Evolutionary conservation across 805 yeast genomes (phyloP).

Genomic region (Lachancea sp.): DNA sequence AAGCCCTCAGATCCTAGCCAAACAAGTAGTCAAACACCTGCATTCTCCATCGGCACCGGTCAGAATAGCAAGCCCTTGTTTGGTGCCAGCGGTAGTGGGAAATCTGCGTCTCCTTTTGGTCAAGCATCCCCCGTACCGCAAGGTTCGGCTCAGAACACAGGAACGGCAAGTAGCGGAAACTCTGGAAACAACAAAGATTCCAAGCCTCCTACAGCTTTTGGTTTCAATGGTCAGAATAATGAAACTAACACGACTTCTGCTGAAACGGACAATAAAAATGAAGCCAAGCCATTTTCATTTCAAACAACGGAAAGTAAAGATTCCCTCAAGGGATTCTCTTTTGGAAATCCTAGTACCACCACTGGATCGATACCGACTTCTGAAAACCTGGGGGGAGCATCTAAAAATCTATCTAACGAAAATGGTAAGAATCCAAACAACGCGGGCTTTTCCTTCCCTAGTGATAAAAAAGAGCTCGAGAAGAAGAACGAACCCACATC

Average conservation of each 20-base stretch:
- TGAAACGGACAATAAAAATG: neutral
- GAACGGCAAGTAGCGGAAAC: neutral
- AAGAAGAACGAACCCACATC: conserved; percentile 13
- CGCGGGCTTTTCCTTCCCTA: neutral
- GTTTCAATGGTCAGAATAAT: neutral
- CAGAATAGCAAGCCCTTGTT: conserved; percentile 1
- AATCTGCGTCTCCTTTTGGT: conserved; percentile 18
- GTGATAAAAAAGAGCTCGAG: neutral
- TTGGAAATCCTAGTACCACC: conserved; percentile 3
- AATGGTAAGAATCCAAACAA: neutral
- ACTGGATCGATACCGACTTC: neutral
- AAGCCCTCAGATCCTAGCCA: neutral
- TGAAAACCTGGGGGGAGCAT: neutral
- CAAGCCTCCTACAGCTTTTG: neutral
- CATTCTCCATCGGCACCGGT: conserved; percentile 10
- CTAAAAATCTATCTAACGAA: conserved; percentile 5
- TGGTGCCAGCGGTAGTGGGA: conserved; percentile 2
- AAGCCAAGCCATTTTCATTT: conserved; percentile 6
- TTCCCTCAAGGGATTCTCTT: conserved; percentile 11
- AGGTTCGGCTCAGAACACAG: conserved; percentile 9
- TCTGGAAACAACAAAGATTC: neutral
- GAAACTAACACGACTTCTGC: neutral
- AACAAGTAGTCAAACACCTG: conserved; percentile 1
- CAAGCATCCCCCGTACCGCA: conserved; percentile 1
- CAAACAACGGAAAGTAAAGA: conserved; percentile 3